Base-by-base conservation (phyloP, 2,329 filamentous ascomycete genomes). In the Cyclaneusma minus region DNA sequence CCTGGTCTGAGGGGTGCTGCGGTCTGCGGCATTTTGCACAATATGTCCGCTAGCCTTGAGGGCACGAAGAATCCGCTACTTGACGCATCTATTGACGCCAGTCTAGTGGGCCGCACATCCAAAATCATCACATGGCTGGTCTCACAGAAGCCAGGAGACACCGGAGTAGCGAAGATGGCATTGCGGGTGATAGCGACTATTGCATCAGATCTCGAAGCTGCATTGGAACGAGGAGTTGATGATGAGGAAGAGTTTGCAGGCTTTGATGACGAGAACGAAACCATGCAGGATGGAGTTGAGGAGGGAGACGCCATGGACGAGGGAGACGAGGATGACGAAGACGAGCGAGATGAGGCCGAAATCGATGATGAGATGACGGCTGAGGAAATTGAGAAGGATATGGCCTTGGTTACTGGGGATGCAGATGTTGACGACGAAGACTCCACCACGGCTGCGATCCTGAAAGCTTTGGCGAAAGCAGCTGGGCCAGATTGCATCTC, bases 181-280 rank as follows among this genome's bases (percentile, higher is more conserved):
- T 49, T 78, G 0, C 68, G 77, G 45, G 64, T 71, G 10, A 52
- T 75, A 0, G 71, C 69, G 4, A 69, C 69, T 5, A 75, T 78
- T 24, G 69, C 68, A 21, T 74, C 68, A 3, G 58, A 55, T 23
- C 51, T 76, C 8, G 62, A 65, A 38, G 54, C 60, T 17, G 58
- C 61, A 5, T 42, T 65, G 21, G 57, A 60, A 21, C 56, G 58
- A 31, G 55, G 50, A 11, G 55, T 49, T 29, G 51, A 48, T 10
- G 44, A 44, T 13, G 49, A 51, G 16, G 49, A 54, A 27, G 48
- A 52, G 22, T 53, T 51, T 38, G 53, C 54, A 12, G 56, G 50
- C 0, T 44, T 55, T 20, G 44, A 45, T n/a, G 37, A 44, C 18
- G 39, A 38, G 3, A 36, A 40, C 14, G 47, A n/a, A n/a, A n/a